A percentile compares a stretch with the other conserved stretches of the same genome.
Conservation (phyloP, 108 stramenopile species). For the Conticribra weissflogii region DNA sequence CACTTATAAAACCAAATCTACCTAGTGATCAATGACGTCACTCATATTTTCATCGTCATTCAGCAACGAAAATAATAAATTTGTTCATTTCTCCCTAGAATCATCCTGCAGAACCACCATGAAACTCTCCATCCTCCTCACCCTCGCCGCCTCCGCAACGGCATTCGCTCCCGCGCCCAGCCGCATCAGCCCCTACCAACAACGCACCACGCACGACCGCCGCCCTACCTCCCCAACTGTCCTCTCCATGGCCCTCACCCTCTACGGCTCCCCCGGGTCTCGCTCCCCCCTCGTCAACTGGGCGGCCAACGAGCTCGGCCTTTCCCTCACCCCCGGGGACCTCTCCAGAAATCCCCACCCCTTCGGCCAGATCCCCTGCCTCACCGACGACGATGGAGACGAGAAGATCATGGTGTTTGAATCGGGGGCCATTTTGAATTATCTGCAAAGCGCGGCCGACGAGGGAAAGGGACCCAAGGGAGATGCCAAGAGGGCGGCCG, state of each 20-base stretch:
- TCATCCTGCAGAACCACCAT: neutral
- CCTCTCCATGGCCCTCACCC: conserved; percentile 48
- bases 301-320: conserved; percentile 70
- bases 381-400: conserved; percentile 66
- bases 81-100: too few relatives aligned
- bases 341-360: conserved; percentile 82
- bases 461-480: conserved; percentile 24
- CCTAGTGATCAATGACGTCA: too few relatives aligned
- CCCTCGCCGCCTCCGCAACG: conserved; percentile 19
- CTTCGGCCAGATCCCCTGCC: conserved; percentile 86
- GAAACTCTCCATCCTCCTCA: conserved; percentile 1
- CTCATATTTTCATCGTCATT: too few relatives aligned
- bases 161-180: conserved; percentile 5
- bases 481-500: conserved; percentile 37
- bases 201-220: neutral
- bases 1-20: too few relatives aligned
- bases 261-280: conserved; percentile 61
- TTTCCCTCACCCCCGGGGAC: conserved; percentile 43
- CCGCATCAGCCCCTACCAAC: neutral
- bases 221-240: conserved; percentile 8
- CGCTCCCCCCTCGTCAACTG: conserved; percentile 89
- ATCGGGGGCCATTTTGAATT: conserved; percentile 85
- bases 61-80: too few relatives aligned
- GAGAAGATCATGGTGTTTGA: conserved; percentile 80
- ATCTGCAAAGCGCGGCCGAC: conserved; percentile 60